Evolutionary conservation across 768 basidiomycete genomes (phyloP), one percentile per base, ranked within the genome.

Genomic region (Fomitopsis serialis): DNA sequence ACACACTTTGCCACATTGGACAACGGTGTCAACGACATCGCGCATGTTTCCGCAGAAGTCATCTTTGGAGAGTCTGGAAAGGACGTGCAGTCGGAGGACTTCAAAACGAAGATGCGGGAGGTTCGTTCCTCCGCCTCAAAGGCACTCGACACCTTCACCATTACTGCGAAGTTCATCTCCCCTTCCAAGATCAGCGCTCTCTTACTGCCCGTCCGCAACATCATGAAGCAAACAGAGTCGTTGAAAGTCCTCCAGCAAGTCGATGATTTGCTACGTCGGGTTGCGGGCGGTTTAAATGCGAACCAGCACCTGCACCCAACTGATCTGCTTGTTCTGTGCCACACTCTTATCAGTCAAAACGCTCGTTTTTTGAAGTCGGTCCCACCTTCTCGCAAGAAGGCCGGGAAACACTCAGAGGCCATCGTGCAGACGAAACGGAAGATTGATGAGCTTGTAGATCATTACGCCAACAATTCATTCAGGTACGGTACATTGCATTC

Each of bases 71-170:
- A 94, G 65, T 94, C 95, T 1, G 90, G 89, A 13, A 90, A 89
- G 67, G 92, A 98, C 61, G 85, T 89, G 0, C 81, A 85, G 53
- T 76, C 86, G 2, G 92, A 94, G 60, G 95, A 87, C 23, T 98
- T 96, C 82, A 92, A 86, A 72, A 94, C 93, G 17, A 94, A 90
- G 69, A 89, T 93, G 83, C 80, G 89, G 21, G 96, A 99, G 72
- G 96, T 95, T 25, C 79, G 84, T 29, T 79, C 83, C 10, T 92
- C 92, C 23, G 78, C 85, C 2, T 81, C 90, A n/a, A 84, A 84
- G 64, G 92, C 87, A 2, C 72, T 96, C 29, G 93, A 98, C 64
- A 85, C 89, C 0, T 92, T 97, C 62, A 81, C 84, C 13, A 79
- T 93, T 53, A 71, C 91, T 29, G 87, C 96, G 10, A 85, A 85